A percentile compares a stretch with the other conserved stretches of the same genome.
These are phyloP conservation scores for Schoenoplectus tabernaemontani DNA, from an alignment of 202 grass and related monocot genomes.

Conservation along the genomic window DNA sequence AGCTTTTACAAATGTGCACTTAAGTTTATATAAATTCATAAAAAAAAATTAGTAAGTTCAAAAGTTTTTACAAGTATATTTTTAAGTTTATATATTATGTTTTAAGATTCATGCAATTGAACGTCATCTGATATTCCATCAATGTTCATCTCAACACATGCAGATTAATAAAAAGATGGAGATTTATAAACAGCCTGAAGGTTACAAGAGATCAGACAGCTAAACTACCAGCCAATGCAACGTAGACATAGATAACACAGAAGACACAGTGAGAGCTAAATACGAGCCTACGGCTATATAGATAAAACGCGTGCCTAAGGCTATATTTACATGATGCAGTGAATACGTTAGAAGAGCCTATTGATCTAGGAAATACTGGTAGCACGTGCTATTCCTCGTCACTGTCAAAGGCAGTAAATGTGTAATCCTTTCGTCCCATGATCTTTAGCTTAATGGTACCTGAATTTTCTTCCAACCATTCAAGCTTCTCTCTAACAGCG, in stretches of 20 bases:
- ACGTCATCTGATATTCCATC: too few relatives aligned
- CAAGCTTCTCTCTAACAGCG: constrained; percentile 48
- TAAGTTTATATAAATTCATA: too few relatives aligned
- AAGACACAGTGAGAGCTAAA: neutral
- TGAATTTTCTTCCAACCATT: constrained; percentile 66
- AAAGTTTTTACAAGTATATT: too few relatives aligned
- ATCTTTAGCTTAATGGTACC: constrained; percentile 55
- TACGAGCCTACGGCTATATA: constrained; percentile 5
- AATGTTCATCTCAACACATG: too few relatives aligned
- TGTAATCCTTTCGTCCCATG: constrained; percentile 62
- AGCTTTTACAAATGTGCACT: too few relatives aligned
- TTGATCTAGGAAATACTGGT: neutral
- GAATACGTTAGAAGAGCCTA: neutral
- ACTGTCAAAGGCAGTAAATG: constrained; percentile 40
- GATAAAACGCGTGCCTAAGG: too few relatives aligned
- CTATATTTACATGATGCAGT: too few relatives aligned
- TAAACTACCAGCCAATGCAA: neutral
- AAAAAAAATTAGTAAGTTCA: too few relatives aligned
- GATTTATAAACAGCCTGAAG: neutral
- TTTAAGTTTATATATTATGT: too few relatives aligned
- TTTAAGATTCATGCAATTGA: too few relatives aligned
- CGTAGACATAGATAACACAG: neutral
- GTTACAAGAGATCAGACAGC: neutral
- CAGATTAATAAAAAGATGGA: neutral
- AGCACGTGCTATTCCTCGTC: neutral